These are phyloP conservation scores for Neurospora sp. DNA, from an alignment of 495 filamentous ascomycete genomes.

Conservation along the genomic window DNA sequence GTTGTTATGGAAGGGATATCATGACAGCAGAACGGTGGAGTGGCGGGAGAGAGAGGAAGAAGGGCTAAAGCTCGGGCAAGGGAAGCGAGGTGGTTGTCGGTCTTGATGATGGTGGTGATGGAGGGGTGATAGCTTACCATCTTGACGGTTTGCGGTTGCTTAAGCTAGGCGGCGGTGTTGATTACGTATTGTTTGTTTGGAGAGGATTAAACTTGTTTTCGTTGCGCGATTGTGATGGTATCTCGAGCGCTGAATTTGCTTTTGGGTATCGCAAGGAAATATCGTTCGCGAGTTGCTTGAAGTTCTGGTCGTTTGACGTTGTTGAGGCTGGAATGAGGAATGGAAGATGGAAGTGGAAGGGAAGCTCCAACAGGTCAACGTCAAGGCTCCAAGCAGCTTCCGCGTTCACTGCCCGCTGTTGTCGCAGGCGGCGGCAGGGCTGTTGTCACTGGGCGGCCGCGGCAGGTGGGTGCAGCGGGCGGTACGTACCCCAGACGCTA, in stretches of 20 bases:
- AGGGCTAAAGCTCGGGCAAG: no score
- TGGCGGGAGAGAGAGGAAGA: not conserved
- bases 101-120: not conserved
- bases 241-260: not conserved
- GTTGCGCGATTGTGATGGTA: not conserved
- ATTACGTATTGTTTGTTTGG: not conserved
- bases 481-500: not conserved
- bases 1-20: no score
- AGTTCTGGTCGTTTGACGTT: no score
- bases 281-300: no score
- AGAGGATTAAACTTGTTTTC: not conserved
- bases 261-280: not conserved
- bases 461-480: not conserved
- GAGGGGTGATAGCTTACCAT: constrained; percentile 33
- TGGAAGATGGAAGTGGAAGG: constrained; percentile 2
- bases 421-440: not conserved
- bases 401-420: constrained; percentile 18
- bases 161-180: not conserved
- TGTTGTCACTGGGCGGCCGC: not conserved
- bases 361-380: constrained; percentile 4
- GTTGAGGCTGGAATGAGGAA: constrained; percentile 2
- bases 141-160: constrained; percentile 16
- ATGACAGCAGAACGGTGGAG: no score
- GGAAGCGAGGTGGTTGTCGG: not conserved
- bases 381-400: constrained; percentile 38